Base-by-base conservation (phyloP, 352 stramenopile genomes). In the Aphanomyces cochlioides region DNA sequence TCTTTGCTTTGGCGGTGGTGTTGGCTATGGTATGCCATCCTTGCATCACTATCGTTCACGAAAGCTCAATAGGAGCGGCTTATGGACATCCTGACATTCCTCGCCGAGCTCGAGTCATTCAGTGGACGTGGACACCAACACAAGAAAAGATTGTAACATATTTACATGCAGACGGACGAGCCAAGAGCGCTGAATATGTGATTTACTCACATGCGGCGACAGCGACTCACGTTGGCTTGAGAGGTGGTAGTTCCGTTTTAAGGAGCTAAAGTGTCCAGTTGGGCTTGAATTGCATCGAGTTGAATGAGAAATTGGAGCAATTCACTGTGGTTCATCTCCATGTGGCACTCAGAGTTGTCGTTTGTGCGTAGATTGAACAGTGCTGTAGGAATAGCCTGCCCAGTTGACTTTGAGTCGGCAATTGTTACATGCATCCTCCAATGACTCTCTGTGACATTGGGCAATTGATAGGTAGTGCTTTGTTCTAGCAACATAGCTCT, bases 1-100 rank as follows among this genome's bases (percentile, higher is more conserved):
- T 53, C 70, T 89, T 6, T 89, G 79, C 71, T 87, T 84, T 54
- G 82, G 82, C 45, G 82, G 82, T 1, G 79, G 80, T 38, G 73
- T 75, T 13, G 82, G 80, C 47, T 88, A 87, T 47, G 80, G 73
- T 37, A 56, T 68, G 47, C 37, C 40, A 53, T 28, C 28, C 28
- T 28, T 28, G 28, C 28, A 28, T 28, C 28, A 28, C 28, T 28
- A 28, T 28, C 28, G 28, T 28, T 28, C 28, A 28, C 28, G 28
- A 28, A 28, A 28, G 0, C 28, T 28, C 28, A 28, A 28, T 36
- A 70, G 64, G 64, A 47, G 64, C 64, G 15, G 66, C 79, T 8
- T 86, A 87, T 48, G 75, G 78, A 0, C 41, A 64, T 2, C 13
- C 69, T 0, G 56, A 66, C 28, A 78, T 89, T 13, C 72, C 79